phyloP scores from a whole-genome alignment of 768 basidiomycete species.

The Russula lepida region DNA sequence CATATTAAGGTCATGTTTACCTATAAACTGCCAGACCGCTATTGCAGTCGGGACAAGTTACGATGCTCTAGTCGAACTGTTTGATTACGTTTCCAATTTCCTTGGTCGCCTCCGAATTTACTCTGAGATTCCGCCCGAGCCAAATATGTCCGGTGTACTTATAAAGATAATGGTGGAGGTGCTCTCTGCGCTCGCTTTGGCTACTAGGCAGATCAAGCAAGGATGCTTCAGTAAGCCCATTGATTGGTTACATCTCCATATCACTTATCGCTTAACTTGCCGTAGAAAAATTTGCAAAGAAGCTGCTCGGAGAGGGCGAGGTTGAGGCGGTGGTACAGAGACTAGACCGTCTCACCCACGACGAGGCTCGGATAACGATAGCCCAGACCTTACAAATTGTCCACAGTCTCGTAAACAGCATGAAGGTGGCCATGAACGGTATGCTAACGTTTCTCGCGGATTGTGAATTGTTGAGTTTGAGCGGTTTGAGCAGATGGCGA shows the following conservation, averaged over 20 bases:
- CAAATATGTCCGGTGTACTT: neutral
- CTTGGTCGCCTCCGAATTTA: neutral
- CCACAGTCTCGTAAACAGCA: neutral
- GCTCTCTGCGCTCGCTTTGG: neutral
- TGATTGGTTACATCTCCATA: no score
- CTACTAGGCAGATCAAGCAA: neutral
- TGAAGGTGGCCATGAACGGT: neutral
- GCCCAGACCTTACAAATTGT: neutral
- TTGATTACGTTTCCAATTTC: neutral
- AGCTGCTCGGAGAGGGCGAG: neutral
- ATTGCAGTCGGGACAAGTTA: no score
- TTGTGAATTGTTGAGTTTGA: neutral
- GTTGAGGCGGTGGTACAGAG: neutral
- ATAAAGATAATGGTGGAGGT: neutral
- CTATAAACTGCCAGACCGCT: no score
- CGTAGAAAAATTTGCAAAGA: neutral
- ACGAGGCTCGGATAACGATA: neutral
- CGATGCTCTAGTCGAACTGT: neutral
- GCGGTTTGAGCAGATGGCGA: neutral
- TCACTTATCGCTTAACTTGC: neutral
- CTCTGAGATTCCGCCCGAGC: neutral
- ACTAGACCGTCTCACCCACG: neutral
- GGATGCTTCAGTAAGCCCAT: neutral
- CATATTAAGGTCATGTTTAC: neutral
- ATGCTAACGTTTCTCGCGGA: no score